Percentiles rank a stretch among this genome's conserved stretches.
Conservation (phyloP, 192 early-diverging fungal genomes). For the Gryganskiella cystojenkinii region DNA sequence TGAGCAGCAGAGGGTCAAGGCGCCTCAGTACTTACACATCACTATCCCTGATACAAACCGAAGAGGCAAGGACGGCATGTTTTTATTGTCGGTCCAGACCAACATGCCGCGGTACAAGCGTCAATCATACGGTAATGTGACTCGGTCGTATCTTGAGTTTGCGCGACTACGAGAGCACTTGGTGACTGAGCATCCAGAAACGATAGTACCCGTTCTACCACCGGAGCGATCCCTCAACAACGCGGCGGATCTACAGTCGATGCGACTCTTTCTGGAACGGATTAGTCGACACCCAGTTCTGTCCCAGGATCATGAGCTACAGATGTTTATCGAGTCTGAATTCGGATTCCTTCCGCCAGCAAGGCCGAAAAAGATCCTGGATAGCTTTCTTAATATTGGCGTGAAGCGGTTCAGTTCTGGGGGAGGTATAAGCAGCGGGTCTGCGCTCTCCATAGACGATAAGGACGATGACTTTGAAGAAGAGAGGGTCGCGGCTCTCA, state of each 20-base stretch:
- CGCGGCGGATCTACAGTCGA: conserved; percentile 42
- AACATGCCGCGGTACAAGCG: conserved; percentile 54
- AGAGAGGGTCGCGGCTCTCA: conserved; percentile 6
- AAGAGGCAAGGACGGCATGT: conserved; percentile 43
- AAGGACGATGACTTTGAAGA: conserved; percentile 52
- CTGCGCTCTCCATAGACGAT: conserved; percentile 18
- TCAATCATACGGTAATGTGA: conserved; percentile 49
- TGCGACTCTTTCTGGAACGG: conserved; percentile 53
- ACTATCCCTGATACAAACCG: conserved; percentile 39
- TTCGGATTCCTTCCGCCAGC: conserved; percentile 57
- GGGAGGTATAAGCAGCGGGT: conserved; percentile 3
- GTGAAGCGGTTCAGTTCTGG: conserved; percentile 44
- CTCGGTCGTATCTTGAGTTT: conserved; percentile 55
- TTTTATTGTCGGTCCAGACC: conserved; percentile 45
- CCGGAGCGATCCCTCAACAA: conserved; percentile 44
- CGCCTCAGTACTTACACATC: conserved; percentile 44
- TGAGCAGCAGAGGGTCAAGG: conserved; percentile 40
- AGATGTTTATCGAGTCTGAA: conserved; percentile 58
- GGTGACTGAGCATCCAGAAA: conserved; percentile 52
- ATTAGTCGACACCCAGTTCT: conserved; percentile 50
- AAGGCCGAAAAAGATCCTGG: conserved; percentile 47
- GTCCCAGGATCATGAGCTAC: conserved; percentile 54
- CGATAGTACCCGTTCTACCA: conserved; percentile 54
- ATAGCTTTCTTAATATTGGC: conserved; percentile 35
- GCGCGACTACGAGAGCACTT: conserved; percentile 50